These are phyloP conservation scores for Picochlorum sp. DNA, from an alignment of 139 green algal species.

Conservation along the genomic window DNA sequence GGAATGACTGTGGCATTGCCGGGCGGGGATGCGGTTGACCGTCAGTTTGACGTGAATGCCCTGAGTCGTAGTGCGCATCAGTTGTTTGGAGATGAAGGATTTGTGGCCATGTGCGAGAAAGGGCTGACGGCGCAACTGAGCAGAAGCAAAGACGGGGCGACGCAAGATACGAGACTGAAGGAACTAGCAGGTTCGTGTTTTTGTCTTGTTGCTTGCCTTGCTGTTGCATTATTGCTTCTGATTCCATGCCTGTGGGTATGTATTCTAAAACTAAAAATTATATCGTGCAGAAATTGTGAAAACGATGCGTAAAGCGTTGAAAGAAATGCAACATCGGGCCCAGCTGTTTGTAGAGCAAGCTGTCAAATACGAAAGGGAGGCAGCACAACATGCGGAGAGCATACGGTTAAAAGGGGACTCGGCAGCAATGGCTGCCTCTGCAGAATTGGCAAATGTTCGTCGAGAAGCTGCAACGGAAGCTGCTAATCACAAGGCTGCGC, in stretches of 20 bases:
- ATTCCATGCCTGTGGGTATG: neutral
- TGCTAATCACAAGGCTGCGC: slow-evolving; percentile 33
- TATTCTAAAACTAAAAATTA: neutral
- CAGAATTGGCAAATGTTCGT: slow-evolving; percentile 50
- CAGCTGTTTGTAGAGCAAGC: slow-evolving; percentile 42
- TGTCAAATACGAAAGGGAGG: slow-evolving; percentile 46
- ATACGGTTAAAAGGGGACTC: slow-evolving; percentile 42
- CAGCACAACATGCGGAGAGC: slow-evolving; percentile 49
- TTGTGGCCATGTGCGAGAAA: slow-evolving; percentile 38
- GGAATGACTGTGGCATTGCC: too few relatives aligned
- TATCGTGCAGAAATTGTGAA: slow-evolving; percentile 59
- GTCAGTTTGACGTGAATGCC: slow-evolving; percentile 11
- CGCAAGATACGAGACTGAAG: slow-evolving; percentile 56
- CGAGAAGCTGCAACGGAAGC: slow-evolving; percentile 36
- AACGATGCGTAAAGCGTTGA: slow-evolving; percentile 49
- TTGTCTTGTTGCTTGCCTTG: slow-evolving; percentile 8
- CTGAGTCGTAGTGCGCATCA: slow-evolving; percentile 28
- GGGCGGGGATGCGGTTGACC: slow-evolving; percentile 17
- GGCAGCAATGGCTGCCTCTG: slow-evolving; percentile 33
- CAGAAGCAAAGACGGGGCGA: slow-evolving; percentile 69
- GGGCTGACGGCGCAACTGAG: slow-evolving; percentile 58
- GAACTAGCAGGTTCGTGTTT: too few relatives aligned
- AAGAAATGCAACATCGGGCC: slow-evolving; percentile 36
- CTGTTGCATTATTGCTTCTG: neutral
- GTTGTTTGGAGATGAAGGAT: slow-evolving; percentile 48